Conservation (phyloP, 139 green algal genomes). For the Coccomyxa sp. region DNA sequence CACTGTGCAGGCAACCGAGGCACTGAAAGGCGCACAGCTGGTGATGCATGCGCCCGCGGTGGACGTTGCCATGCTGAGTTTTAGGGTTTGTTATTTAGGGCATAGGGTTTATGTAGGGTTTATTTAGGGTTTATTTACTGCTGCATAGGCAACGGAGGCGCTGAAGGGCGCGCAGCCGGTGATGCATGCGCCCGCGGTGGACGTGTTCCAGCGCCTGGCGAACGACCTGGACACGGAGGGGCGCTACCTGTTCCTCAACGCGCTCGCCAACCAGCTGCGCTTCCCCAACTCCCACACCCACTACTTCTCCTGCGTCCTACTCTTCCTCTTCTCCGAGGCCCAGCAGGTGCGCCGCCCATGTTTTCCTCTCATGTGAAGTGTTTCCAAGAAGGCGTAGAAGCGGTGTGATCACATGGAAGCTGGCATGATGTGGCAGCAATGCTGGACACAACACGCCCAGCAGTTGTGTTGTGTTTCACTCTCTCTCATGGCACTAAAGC, state of each 20-base stretch:
- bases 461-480: too few relatives aligned
- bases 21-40: too few relatives aligned
- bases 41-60: constrained; percentile 50
- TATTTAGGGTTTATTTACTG: too few relatives aligned
- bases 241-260: constrained; percentile 95
- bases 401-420: too few relatives aligned
- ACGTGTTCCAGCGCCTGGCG: constrained; percentile 71
- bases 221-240: constrained; percentile 80
- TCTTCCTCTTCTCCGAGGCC: constrained; percentile 88
- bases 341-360: neutral
- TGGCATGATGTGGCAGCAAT: too few relatives aligned
- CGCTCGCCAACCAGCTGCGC: constrained; percentile 96
- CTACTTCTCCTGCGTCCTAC: constrained; percentile 95
- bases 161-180: constrained; percentile 12
- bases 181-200: constrained; percentile 55
- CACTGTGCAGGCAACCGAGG: too few relatives aligned
- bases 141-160: too few relatives aligned
- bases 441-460: too few relatives aligned
- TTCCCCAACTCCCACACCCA: constrained; percentile 99
- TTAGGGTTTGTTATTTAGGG: too few relatives aligned
- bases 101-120: too few relatives aligned
- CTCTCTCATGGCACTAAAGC: too few relatives aligned
- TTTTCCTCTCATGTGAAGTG: neutral
- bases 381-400: neutral
- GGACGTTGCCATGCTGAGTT: too few relatives aligned